Evolutionary conservation across 306 rosid species (phyloP).

Genomic region (Cicer pinnatifidum): DNA sequence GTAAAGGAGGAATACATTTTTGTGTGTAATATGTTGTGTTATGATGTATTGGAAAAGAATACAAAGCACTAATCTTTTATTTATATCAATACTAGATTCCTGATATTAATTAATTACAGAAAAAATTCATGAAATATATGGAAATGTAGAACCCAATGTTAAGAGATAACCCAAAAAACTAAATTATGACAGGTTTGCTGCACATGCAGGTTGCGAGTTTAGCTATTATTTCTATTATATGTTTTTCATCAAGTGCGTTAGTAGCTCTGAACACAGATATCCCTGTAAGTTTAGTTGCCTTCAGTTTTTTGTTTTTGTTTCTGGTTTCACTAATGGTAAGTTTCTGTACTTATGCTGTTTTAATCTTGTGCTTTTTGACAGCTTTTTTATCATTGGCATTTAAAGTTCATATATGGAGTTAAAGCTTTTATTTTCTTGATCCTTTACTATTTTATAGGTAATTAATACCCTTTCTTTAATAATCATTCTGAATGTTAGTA

Average conservation of each 20-base stretch:
- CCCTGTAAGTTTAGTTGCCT: conserved; percentile 59
- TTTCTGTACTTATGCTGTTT: conserved; percentile 29
- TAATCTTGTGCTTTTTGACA: conserved; percentile 48
- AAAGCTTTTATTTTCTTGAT: conserved; percentile 53
- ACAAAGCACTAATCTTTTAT: neutral
- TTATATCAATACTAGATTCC: too few species aligned
- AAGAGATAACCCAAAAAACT: neutral
- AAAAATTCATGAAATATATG: too few species aligned
- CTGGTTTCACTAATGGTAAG: neutral
- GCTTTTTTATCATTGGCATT: conserved; percentile 66
- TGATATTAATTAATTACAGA: too few species aligned
- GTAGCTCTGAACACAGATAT: conserved; percentile 65
- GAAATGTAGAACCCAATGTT: neutral
- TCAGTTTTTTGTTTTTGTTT: neutral
- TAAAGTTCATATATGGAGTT: conserved; percentile 53
- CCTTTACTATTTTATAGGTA: conserved; percentile 68
- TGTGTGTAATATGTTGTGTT: neutral
- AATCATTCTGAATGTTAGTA: conserved; percentile 9
- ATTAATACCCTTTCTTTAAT: conserved; percentile 15
- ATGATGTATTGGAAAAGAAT: neutral
- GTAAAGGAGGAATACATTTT: neutral
- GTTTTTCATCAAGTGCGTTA: conserved; percentile 64
- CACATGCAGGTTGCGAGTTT: conserved; percentile 66
- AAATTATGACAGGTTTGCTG: conserved; percentile 12
- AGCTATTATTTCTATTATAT: conserved; percentile 61